A percentile compares a stretch with the other conserved stretches of the same genome.
Evolutionary conservation across 2,329 filamentous ascomycete genomes (phyloP).

Genomic region (Chaetoscypha palmicola): DNA sequence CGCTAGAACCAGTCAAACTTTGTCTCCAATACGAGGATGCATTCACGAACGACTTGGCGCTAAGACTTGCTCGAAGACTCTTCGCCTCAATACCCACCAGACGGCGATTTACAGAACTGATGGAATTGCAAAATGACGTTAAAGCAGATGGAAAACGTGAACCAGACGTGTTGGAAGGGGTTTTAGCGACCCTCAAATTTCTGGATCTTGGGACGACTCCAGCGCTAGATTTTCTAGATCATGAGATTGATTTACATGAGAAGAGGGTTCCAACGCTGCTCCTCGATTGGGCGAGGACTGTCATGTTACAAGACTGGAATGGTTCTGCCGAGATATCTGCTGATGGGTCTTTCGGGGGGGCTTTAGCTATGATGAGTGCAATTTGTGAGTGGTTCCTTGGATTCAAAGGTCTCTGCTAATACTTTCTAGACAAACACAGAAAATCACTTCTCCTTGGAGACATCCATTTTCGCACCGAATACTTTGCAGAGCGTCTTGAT

Average conservation of each 20-base stretch:
- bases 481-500: conserved; percentile 70
- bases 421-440: conserved; percentile 49
- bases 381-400: conserved; percentile 53
- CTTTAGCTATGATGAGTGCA: conserved; percentile 63
- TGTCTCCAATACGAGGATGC: conserved; percentile 57
- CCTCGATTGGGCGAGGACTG: conserved; percentile 66
- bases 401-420: conserved; percentile 8
- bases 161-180: conserved; percentile 20
- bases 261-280: conserved; percentile 49
- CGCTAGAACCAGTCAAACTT: conserved; percentile 41
- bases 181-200: conserved; percentile 38
- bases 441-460: conserved; percentile 58
- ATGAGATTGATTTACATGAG: conserved; percentile 49
- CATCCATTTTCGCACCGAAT: conserved; percentile 66
- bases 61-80: conserved; percentile 51
- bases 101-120: conserved; percentile 26
- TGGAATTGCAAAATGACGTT: conserved; percentile 24
- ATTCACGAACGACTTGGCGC: conserved; percentile 53
- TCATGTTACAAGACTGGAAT: conserved; percentile 76
- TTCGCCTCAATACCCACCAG: conserved; percentile 45
- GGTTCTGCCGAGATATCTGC: conserved; percentile 63
- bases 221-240: conserved; percentile 41
- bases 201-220: conserved; percentile 26
- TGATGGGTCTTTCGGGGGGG: conserved; percentile 68
- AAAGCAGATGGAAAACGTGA: conserved; percentile 18